Evolutionary conservation across 768 basidiomycete species (phyloP).

Genomic region (Boletus rubropictus): DNA sequence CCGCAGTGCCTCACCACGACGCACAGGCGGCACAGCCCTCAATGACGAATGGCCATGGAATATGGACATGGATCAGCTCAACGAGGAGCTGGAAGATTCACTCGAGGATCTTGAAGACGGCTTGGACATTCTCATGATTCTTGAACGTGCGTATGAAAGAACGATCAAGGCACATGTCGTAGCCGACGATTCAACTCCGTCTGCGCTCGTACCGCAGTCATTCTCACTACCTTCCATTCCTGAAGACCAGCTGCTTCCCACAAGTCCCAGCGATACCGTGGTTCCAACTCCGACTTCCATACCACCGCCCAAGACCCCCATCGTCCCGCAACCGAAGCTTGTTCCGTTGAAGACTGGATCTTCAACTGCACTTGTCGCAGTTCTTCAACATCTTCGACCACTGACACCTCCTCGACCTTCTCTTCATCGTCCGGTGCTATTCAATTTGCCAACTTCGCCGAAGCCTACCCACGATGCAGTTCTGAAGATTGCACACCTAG

Average conservation of each 20-base stretch:
- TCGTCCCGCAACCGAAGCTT: constrained; percentile 17
- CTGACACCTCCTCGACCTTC: constrained; percentile 11
- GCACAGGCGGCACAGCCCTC: constrained; percentile 27
- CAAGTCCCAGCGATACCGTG: background rate
- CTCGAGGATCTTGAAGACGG: constrained; percentile 67
- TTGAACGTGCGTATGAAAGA: constrained; percentile 64
- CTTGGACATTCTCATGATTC: constrained; percentile 59
- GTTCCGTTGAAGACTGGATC: constrained; percentile 53
- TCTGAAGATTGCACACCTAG: constrained; percentile 77
- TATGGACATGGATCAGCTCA: constrained; percentile 38
- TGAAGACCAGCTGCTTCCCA: constrained; percentile 12
- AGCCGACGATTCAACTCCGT: constrained; percentile 17
- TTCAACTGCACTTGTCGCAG: constrained; percentile 62
- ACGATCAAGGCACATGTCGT: constrained; percentile 58
- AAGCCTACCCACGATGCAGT: constrained; percentile 48
- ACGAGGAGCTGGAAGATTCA: constrained; percentile 36
- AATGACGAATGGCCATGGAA: constrained; percentile 29
- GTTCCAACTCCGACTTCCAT: background rate
- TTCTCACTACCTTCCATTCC: constrained; percentile 20
- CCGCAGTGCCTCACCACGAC: constrained; percentile 41
- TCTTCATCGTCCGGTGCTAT: constrained; percentile 15
- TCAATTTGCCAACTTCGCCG: constrained; percentile 20
- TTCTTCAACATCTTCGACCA: constrained; percentile 43
- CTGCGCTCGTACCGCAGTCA: constrained; percentile 5
- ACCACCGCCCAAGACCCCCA: constrained; percentile 13